Conservation (phyloP, 768 basidiomycete genomes). For the Pisolithus sp. region DNA sequence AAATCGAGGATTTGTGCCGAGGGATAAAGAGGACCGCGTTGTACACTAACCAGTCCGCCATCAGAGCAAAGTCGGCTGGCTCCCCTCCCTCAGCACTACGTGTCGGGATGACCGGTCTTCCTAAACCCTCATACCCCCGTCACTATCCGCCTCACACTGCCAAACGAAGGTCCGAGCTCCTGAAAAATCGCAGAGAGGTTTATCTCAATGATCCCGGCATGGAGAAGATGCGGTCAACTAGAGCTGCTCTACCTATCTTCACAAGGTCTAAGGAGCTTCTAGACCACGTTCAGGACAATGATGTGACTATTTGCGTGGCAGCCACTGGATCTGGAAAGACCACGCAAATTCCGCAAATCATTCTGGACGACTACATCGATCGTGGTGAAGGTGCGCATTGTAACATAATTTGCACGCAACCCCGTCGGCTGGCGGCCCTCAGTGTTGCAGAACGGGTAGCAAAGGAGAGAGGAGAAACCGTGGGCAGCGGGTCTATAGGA, state of each 20-base stretch:
- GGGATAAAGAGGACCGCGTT: constrained; percentile 60
- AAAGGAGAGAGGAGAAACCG: constrained; percentile 70
- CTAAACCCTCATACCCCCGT: constrained; percentile 18
- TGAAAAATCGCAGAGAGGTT: constrained; percentile 45
- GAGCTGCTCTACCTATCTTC: constrained; percentile 70
- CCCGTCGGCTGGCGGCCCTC: constrained; percentile 85
- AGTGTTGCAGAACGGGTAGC: constrained; percentile 89
- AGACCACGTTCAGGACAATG: constrained; percentile 62
- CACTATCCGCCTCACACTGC: constrained; percentile 26
- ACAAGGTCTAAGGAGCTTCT: constrained; percentile 62
- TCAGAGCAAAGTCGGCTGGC: constrained; percentile 13
- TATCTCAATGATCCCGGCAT: constrained; percentile 59
- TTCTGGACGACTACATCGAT: constrained; percentile 78
- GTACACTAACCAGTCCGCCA: constrained; percentile 57
- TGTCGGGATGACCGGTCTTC: constrained; percentile 2
- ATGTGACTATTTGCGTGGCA: constrained; percentile 86
- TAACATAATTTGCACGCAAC: constrained; percentile 92
- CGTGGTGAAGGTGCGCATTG: constrained; percentile 75
- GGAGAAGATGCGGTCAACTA: constrained; percentile 60
- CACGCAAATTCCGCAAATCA: constrained; percentile 89
- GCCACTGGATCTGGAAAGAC: constrained; percentile 92
- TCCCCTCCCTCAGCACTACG: constrained; percentile 1
- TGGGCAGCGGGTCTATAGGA: constrained; percentile 68
- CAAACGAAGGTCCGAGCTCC: constrained; percentile 49
- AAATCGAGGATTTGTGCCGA: constrained; percentile 61